Evolutionary conservation across 108 stramenopile genomes (phyloP).

Genomic region (Mediolabrus comicus): DNA sequence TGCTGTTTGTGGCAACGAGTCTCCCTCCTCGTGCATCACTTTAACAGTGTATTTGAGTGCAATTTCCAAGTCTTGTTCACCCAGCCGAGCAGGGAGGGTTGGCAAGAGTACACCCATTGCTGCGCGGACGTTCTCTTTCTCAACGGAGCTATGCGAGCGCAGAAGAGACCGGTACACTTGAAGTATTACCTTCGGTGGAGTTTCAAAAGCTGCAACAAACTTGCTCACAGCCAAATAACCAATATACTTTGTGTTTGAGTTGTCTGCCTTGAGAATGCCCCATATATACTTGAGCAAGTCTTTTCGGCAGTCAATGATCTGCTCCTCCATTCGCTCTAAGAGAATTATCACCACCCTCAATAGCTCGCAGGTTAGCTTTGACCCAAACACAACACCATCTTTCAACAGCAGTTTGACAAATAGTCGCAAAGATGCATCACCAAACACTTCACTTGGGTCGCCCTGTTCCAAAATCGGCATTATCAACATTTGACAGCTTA

Average conservation of each 20-base stretch:
- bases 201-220: constrained; percentile 80
- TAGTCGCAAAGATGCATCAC: constrained; percentile 4
- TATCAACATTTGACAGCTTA: constrained; percentile 68
- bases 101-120: constrained; percentile 89
- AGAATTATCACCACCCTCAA: constrained; percentile 79
- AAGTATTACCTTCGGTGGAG: constrained; percentile 83
- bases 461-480: constrained; percentile 62
- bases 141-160: constrained; percentile 78
- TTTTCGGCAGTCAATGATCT: constrained; percentile 59
- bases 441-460: constrained; percentile 5
- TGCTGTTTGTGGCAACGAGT: constrained; percentile 84
- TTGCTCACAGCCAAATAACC: constrained; percentile 87
- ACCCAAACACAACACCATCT: constrained; percentile 28
- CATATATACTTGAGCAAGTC: constrained; percentile 92
- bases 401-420: constrained; percentile 3
- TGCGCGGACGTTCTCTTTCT: constrained; percentile 68
- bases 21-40: constrained; percentile 92
- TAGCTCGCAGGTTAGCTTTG: constrained; percentile 84
- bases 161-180: constrained; percentile 86
- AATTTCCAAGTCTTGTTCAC: constrained; percentile 56
- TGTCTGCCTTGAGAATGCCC: constrained; percentile 83
- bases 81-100: constrained; percentile 62
- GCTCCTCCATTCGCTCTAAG: constrained; percentile 65
- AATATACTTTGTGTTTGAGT: constrained; percentile 85
- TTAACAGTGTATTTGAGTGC: constrained; percentile 82